Base-by-base conservation (phyloP, 1,284 basidiomycete species). In the Malassezia dermatis region DNA sequence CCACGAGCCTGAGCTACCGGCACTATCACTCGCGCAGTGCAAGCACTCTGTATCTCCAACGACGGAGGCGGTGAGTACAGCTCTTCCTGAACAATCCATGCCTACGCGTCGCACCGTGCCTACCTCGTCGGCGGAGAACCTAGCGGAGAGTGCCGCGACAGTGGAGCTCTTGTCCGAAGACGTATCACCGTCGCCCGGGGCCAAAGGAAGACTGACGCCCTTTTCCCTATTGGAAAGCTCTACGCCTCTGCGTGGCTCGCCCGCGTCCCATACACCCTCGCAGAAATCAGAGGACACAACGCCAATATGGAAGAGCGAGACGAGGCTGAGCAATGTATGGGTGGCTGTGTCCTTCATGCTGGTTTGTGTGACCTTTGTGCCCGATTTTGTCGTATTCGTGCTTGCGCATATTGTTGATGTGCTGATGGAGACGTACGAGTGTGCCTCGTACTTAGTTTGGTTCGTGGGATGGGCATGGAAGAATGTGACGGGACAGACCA, bases 401-500 rank as follows among this genome's bases (percentile, higher is more conserved):
- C 37, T 64, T 5, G 68, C 71, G 1, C 71, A 73, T 54, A 15
- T 66, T 1, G 50, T 73, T 13, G 71, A 70, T 34, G 56, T 72
- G 8, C 52, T 43, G 4, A 63, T 59, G 31, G 55, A 61, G 30
- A 42, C 51, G 12, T 62, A 57, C 30, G 67, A 70, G 26, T 43
- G 40, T 4, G 30, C 62, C 0, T 51, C 59, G 4, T 43, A 69
- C 17, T 15, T 59, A 4, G 34, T 66, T 1, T 73, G 71, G 71
- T 72, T 73, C 53, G 35, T 67, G 15, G 58, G 63, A 12, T 73
- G 71, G 71, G 53, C 64, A 23, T 43, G 64, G 39, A 57, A 63
- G 47, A 73, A 73, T 49, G 19, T 72, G 13, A 65, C 64, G 1
- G 69, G 69, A 0, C 60, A 58, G 32, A 73, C 71, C 1, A 67